Base-by-base conservation (phyloP, 805 yeast genomes). In the Lachancea sp. region DNA sequence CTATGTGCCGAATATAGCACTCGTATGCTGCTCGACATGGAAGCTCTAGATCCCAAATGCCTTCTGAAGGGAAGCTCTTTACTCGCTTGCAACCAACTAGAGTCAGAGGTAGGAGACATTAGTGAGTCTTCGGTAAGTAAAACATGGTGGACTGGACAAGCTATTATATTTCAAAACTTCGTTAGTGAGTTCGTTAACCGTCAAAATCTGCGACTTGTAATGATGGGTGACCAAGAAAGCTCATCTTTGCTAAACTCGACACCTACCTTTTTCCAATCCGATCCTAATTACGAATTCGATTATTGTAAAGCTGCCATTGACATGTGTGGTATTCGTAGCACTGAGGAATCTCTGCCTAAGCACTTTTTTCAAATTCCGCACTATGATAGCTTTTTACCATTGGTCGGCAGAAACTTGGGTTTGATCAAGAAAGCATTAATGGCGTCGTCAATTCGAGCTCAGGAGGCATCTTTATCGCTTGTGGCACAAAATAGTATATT, bases 1-100 rank as follows among this genome's bases (percentile, higher is more conserved):
- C 83, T 77, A 45, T 69, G 72, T 8, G 60, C 75, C 0, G 53
- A 51, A 2, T 50, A 56, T 19, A 54, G 70, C 26, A 63, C 78
- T 30, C 31, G 47, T 0, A 47, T 80, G 34, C 72, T 74, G 37
- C 50, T 53, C 12, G 57, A 71, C 36, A 45, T 71, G 15, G 40
- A 47, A 0, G 29, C 36, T 0, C 29, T 67, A 2, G 56, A 63
- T 0, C 51, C 62, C 1, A 48, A 60, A 23, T 75, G 74, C 63
- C 47, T 77, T 2, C 40, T 78, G 29, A 69, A 65, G 45, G 74
- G 75, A 0, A 45, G 61, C 1, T 60, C 69, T 1, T 41, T 50
- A 56, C 56, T 46, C 61, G 63, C 46, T 4, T 50, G 53, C 31
- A 35, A 42, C 3, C 20, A 41, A n/a, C 12, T 12, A n/a, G 21